Conservation (phyloP, 306 rosid species). For the Cicer judaicum region DNA sequence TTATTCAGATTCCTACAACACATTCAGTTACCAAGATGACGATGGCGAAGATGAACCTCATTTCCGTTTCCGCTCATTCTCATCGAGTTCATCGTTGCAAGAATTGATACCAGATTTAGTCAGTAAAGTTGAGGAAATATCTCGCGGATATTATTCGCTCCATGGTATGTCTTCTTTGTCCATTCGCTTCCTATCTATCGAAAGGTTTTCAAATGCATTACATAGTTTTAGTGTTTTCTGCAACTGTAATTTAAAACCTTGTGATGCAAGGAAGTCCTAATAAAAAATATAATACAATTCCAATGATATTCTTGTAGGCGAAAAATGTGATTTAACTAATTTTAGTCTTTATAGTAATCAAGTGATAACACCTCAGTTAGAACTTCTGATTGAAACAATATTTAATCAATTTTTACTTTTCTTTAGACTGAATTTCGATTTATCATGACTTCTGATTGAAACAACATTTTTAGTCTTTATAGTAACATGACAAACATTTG, state of each 20-base stretch:
- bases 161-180: constrained; percentile 59
- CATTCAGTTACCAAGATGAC: constrained; percentile 56
- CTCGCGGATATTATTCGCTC: constrained; percentile 56
- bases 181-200: neutral
- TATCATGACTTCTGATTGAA: too few relatives aligned
- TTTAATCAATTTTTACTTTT: too few relatives aligned
- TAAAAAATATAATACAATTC: too few relatives aligned
- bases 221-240: neutral
- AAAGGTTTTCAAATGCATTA: neutral
- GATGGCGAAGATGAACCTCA: constrained; percentile 48
- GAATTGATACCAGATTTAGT: constrained; percentile 55
- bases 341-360: neutral
- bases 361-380: too few relatives aligned
- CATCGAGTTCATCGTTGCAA: constrained; percentile 74
- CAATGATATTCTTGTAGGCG: too few relatives aligned
- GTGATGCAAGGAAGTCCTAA: too few relatives aligned
- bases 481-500: constrained; percentile 41
- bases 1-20: constrained; percentile 49
- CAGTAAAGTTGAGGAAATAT: constrained; percentile 46
- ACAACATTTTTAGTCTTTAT: constrained; percentile 4
- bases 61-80: constrained; percentile 54
- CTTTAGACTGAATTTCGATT: too few relatives aligned
- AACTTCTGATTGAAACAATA: too few relatives aligned
- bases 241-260: neutral
- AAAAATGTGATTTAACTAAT: too few relatives aligned